Base-by-base conservation (phyloP, 306 rosid genomes). In the Quercus berberidifolia region DNA sequence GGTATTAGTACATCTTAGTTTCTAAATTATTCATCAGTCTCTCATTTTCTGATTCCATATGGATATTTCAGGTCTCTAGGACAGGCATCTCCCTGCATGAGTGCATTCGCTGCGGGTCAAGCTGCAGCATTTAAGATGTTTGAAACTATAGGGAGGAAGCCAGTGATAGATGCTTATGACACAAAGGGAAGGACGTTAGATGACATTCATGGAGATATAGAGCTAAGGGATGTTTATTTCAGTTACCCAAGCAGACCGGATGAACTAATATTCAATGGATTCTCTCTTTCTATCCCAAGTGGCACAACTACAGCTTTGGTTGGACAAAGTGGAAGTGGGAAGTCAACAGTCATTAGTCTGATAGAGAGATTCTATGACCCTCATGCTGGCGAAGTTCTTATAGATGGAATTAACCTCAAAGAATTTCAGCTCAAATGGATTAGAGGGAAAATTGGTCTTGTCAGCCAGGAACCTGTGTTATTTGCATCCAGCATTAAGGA, bases 81-180 rank as follows among this genome's bases (percentile, higher is more conserved):
- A 30, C 90, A 85, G 74, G 79, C 93, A 80, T 82, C 91, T 64
- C 90, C 93, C 33, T 74, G 80, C 83, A 55, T 90, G 81, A 78
- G 79, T 19, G 91, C 93, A 78, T 85, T 86, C 73, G 83, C 91
- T 28, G 86, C 88, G 3, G 93, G 93, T 49, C 85, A 78, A 87
- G 91, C 91, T 46, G 93, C 93, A 1, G 91, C 93, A 5, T 86
- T 58, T 74, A 90, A 90, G 70, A 90, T 87, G 88, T 84, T 90
- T 59, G 86, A 86, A 80, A 90, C 91, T 17, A 90, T 90, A n/a
- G 49, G 69, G 55, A 81, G 89, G 76, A 80, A 75, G 54, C 88
- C 93, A 3, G 76, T 74, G n/a, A 89, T 90, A 38, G 91, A 90
- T 80, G 88, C 88, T 64, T 87, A 80, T 78, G 84, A 84, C 56